Evolutionary conservation across 108 stramenopile species (phyloP), one percentile per base, ranked within the genome.

Genomic region (Nitzschia sp.): DNA sequence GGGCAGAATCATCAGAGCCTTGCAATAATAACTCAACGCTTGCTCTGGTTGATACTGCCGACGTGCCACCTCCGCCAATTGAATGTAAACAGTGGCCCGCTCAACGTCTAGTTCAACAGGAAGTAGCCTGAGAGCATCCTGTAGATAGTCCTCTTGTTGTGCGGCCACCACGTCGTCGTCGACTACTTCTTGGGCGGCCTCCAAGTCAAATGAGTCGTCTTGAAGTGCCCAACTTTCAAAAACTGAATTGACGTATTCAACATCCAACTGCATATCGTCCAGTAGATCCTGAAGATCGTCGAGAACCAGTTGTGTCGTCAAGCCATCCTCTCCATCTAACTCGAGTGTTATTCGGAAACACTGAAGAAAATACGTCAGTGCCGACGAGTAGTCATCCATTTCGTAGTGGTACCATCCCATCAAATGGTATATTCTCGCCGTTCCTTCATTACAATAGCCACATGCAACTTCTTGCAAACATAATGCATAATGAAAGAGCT

Each of bases 351-450:
- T 62, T 5, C 61, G 36, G 23, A 62, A 42, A 26, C 42, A 42
- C 24, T 62, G 61, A 1, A 62, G 42, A 25, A 62, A 62, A 24
- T 62, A 62, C 5, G 61, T 42, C 61, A 62, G 46, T 2, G 61
- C 61, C 17, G 24, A 8, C 24, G 42, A 46, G 38, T 45, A 42
- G 42, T 62, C 24, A 13, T 42, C 25, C 42, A 26, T 26, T 21
- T 62, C 33, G 61, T 62, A 62, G 38, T 62, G 61, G 26, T 34
- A 46, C 61, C 61, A 62, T 8, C 24, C 61, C 3, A 62, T 9
- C 61, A 46, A 45, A 42, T 62, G 25, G 25, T 42, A 62, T 23
- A 62, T 34, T 26, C 6, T 36, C 19, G 61, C n/a, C 21, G 33
- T 34, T 42, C 33, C 61, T 25, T 62, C 61, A 45, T 34, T 62